These are phyloP conservation scores for Eremothecium cymbalariae DNA, from an alignment of 1,139 yeast genomes.

Conservation along the genomic window DNA sequence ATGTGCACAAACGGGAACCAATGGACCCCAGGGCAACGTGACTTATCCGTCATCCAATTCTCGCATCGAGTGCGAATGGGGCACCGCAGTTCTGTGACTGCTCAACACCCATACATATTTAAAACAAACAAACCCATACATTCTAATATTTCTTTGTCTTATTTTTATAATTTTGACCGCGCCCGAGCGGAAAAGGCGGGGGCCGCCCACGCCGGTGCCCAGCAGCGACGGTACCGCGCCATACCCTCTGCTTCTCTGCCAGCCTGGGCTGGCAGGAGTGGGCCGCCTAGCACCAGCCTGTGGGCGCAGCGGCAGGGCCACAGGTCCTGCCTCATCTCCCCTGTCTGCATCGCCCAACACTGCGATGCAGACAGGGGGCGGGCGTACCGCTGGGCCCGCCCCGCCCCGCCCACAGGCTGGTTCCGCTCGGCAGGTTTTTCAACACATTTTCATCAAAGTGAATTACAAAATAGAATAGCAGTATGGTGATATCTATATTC, in stretches of 20 bases:
- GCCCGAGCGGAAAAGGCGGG: background rate
- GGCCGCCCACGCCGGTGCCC: slow-evolving; percentile 1
- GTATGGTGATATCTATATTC: too few species aligned
- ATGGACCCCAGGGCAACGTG: too few species aligned
- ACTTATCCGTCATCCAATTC: too few species aligned
- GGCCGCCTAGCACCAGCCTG: too few species aligned
- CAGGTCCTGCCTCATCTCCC: background rate
- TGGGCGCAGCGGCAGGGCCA: background rate
- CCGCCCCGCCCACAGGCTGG: slow-evolving; percentile 1
- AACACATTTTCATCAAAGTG: slow-evolving; percentile 1
- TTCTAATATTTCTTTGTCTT: slow-evolving; percentile 1
- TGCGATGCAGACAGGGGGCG: too few species aligned
- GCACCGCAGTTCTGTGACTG: slow-evolving; percentile 2
- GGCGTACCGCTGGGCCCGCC: background rate
- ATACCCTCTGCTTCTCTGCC: background rate
- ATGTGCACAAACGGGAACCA: too few species aligned
- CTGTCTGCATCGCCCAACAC: background rate
- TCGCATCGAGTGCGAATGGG: too few species aligned
- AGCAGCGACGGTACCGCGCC: background rate
- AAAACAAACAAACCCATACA: slow-evolving; percentile 1
- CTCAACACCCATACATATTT: slow-evolving; percentile 3
- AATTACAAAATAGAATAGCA: too few species aligned
- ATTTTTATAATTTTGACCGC: background rate
- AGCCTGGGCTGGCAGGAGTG: background rate
- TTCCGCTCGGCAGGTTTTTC: slow-evolving; percentile 3